phyloP scores from a whole-genome alignment of 768 basidiomycete genomes.

The Hygrocybe coccinea region DNA sequence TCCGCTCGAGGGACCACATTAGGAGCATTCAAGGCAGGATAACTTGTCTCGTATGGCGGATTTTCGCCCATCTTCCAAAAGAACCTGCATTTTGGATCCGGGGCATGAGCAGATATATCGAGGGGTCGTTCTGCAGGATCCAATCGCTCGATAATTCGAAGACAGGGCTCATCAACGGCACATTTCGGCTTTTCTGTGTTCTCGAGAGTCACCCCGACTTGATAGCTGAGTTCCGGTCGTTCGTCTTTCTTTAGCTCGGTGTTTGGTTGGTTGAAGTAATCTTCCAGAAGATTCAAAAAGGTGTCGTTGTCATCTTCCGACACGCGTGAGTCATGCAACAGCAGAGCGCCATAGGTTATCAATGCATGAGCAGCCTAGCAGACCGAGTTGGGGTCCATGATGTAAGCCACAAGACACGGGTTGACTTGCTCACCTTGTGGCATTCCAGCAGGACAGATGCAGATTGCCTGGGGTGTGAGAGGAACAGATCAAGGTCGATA shows the following conservation, averaged over 20 bases:
- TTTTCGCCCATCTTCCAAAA: constrained; percentile 79
- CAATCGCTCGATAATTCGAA: constrained; percentile 69
- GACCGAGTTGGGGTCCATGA: constrained; percentile 1
- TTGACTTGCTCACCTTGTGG: constrained; percentile 43
- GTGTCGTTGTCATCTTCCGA: constrained; percentile 72
- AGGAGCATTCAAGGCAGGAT: constrained; percentile 69
- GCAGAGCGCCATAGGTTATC: constrained; percentile 78
- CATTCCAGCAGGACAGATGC: constrained; percentile 55
- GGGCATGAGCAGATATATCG: constrained; percentile 72
- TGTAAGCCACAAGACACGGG: constrained; percentile 6
- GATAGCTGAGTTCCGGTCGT: constrained; percentile 81
- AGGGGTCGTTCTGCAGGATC: constrained; percentile 78
- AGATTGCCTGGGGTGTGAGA: constrained; percentile 42
- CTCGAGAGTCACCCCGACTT: constrained; percentile 92
- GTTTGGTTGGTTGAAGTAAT: constrained; percentile 80
- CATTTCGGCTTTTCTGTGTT: constrained; percentile 92
- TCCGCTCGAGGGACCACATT: constrained; percentile 75
- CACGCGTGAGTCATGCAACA: constrained; percentile 81
- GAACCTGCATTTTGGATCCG: constrained; percentile 94
- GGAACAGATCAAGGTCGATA: constrained; percentile 73
- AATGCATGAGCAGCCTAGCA: constrained; percentile 74
- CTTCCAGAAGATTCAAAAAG: constrained; percentile 88
- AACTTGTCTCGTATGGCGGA: constrained; percentile 75
- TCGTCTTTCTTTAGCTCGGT: constrained; percentile 66
- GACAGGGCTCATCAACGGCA: constrained; percentile 77